These are phyloP conservation scores for Rubroshorea leprosula DNA, from an alignment of 345 rosid genomes.

Conservation along the genomic window DNA sequence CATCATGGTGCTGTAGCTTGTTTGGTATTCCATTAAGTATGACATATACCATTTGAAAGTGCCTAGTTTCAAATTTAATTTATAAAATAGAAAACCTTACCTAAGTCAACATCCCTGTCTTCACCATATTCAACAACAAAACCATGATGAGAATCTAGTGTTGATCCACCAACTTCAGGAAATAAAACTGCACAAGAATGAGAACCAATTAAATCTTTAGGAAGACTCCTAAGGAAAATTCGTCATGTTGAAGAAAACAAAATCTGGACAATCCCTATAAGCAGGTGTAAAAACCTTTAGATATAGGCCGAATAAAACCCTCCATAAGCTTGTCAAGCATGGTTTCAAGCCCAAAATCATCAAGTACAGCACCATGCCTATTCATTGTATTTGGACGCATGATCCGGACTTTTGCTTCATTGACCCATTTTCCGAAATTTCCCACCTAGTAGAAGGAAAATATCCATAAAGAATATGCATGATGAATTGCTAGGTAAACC, in stretches of 20 bases:
- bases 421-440: slow-evolving; percentile 83
- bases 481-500: slow-evolving; percentile 5
- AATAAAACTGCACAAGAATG: slow-evolving; percentile 57
- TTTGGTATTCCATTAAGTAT: not conserved
- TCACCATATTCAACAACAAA: slow-evolving; percentile 91
- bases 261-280: not conserved
- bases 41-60: not conserved
- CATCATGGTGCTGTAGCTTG: not conserved
- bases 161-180: slow-evolving; percentile 78
- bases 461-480: slow-evolving; percentile 17
- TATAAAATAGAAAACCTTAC: slow-evolving; percentile 33
- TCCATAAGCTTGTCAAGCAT: slow-evolving; percentile 84
- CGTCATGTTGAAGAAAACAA: not conserved
- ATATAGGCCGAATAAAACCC: slow-evolving; percentile 68
- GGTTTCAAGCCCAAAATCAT: slow-evolving; percentile 83
- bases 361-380: slow-evolving; percentile 84
- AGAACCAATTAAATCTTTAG: not conserved
- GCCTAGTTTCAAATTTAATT: not conserved
- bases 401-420: slow-evolving; percentile 56
- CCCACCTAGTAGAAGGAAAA: slow-evolving; percentile 52
- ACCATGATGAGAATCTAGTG: slow-evolving; percentile 97
- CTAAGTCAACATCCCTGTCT: slow-evolving; percentile 82
- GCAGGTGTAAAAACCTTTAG: slow-evolving; percentile 45
- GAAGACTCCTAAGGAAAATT: not conserved
- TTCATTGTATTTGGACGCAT: slow-evolving; percentile 99